phyloP scores from a whole-genome alignment of 2,329 filamentous ascomycete species.

The Sporothrix humicola region DNA sequence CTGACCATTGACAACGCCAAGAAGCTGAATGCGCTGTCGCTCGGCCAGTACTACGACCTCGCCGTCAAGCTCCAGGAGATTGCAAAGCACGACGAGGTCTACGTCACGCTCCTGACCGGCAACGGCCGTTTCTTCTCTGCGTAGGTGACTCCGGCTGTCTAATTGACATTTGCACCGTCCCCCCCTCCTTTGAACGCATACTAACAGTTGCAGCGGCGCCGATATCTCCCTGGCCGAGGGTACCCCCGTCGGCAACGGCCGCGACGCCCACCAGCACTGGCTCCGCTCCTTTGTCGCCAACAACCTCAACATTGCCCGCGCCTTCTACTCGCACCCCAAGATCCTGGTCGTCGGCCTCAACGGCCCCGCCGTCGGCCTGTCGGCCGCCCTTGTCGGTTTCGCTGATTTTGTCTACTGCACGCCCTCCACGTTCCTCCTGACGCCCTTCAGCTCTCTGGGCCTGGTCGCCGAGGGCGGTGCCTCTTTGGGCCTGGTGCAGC shows the following conservation, averaged over 20 bases:
- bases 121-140: conserved; percentile 88
- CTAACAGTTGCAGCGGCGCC: conserved; percentile 65
- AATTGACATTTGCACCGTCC: too few relatives aligned
- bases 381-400: conserved; percentile 79
- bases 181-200: background rate
- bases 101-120: conserved; percentile 81
- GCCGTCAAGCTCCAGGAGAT: conserved; percentile 76
- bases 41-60: conserved; percentile 77
- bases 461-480: conserved; percentile 89
- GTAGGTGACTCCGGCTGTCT: too few relatives aligned
- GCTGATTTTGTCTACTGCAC: conserved; percentile 92
- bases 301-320: conserved; percentile 88
- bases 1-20: conserved; percentile 84
- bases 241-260: conserved; percentile 44
- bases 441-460: conserved; percentile 87
- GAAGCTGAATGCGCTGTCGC: conserved; percentile 84
- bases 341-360: conserved; percentile 91
- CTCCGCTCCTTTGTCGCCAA: conserved; percentile 76
- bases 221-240: conserved; percentile 68
- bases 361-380: conserved; percentile 86
- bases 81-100: conserved; percentile 78
- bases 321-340: conserved; percentile 93
- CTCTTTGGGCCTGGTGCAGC: conserved; percentile 75
- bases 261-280: conserved; percentile 58
- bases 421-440: conserved; percentile 82